A percentile compares a stretch with the other conserved stretches of the same genome.
Conservation (phyloP, 805 yeast genomes). For the Metschnikowia sp. region DNA sequence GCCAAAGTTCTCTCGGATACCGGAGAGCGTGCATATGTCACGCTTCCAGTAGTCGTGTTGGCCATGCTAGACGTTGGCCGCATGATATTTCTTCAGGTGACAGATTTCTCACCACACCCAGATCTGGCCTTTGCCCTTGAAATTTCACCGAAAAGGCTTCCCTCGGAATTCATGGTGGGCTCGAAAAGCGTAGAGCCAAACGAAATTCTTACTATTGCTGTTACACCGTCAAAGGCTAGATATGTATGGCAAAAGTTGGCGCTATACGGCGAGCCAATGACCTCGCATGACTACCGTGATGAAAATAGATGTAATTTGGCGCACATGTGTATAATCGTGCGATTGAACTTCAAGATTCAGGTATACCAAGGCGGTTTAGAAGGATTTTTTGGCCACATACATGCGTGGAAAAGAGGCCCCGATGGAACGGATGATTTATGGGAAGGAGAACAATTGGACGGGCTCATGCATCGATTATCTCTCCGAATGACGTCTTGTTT, state of each 20-base stretch:
- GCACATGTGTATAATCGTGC: constrained; percentile 6
- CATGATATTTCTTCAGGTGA: constrained; percentile 12
- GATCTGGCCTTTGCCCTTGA: constrained; percentile 8
- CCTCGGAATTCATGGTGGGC: constrained; percentile 5
- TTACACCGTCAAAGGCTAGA: neutral
- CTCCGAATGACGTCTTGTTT: constrained; percentile 1
- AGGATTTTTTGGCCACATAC: constrained; percentile 8
- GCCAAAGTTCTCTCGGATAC: neutral
- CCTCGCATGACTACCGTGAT: neutral
- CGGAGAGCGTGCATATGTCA: neutral
- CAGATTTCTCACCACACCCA: constrained; percentile 16
- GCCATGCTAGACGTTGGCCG: constrained; percentile 6
- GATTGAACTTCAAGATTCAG: constrained; percentile 5
- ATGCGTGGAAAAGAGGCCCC: neutral
- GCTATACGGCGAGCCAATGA: constrained; percentile 1
- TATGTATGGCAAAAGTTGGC: constrained; percentile 6
- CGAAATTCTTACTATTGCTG: constrained; percentile 11
- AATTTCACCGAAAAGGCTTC: constrained; percentile 6
- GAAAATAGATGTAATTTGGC: constrained; percentile 3
- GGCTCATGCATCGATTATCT: constrained; percentile 5
- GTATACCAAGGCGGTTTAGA: constrained; percentile 8
- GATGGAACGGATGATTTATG: neutral
- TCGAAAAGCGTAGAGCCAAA: neutral
- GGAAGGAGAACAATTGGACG: neutral
- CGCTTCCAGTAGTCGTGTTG: constrained; percentile 16